Evolutionary conservation across 441 rosid species (phyloP), one percentile per base, ranked within the genome.

Genomic region (Rhodomyrtus psidioides): DNA sequence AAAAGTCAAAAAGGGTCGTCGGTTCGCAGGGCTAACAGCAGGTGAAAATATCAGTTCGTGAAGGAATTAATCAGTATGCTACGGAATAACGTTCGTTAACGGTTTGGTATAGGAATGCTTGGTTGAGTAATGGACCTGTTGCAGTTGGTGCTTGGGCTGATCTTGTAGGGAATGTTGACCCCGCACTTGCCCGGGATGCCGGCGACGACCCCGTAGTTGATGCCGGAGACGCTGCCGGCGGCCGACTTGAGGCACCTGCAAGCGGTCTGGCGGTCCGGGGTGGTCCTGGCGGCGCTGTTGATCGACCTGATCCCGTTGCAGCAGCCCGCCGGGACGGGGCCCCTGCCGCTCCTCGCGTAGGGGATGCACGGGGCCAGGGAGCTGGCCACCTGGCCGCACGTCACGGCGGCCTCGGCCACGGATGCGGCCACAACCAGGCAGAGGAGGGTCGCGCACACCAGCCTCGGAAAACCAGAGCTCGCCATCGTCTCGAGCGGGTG

Each of bases 61-160:
- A 62, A 62, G 74, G 51, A 34, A 65, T 12, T 34, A 12, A 39
- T 10, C 49, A 0, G 76, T 10, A 39, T 3, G 12, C 49, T 70
- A 1, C 79, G 10, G 49, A 56, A 5, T 24, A 56, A 23, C 24
- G 59, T 56, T 56, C 26, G n/a, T 56, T 56, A 24, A 24, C 4
- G 59, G 26, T n/a, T 24, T 9, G 10, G 58, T 9, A 23, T 55
- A 1, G 39, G 13, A 42, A 39, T 21, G 49, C 49, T 70, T 39
- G n/a, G 49, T 70, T 39, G 49, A 39, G 79, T 70, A 23, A 70
- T 12, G 23, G 39, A 81, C 84, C 85, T 86, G 56, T 86, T 82
- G 85, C 87, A 86, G 87, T 86, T 9, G 21, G 87, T 82, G 53
- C 15, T 58, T 6, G 85, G 87, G 84, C 85, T 86, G 82, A 86